Evolutionary conservation across 2,329 filamentous ascomycete genomes (phyloP).

Genomic region (Zymoseptoria brevis): DNA sequence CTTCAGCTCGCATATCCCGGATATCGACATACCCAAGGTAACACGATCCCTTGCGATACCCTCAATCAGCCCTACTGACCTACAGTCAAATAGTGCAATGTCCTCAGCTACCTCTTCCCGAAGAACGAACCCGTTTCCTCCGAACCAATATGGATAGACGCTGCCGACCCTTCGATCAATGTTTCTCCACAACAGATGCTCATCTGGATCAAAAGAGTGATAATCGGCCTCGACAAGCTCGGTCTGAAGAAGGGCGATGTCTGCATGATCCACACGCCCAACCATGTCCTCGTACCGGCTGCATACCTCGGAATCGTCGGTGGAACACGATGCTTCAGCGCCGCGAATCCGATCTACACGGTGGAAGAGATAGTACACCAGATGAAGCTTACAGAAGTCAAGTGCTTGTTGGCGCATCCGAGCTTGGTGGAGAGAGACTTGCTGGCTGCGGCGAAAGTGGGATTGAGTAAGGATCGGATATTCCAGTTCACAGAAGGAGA

Average conservation of each 20-base stretch:
- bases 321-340: conserved; percentile 46
- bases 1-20: conserved; percentile 17
- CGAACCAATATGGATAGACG: conserved; percentile 48
- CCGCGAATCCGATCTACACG: conserved; percentile 46
- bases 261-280: conserved; percentile 47
- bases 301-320: conserved; percentile 49
- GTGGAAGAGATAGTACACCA: conserved; percentile 45
- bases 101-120: conserved; percentile 34
- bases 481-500: conserved; percentile 29
- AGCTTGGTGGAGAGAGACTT: conserved; percentile 42
- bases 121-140: conserved; percentile 30
- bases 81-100: conserved; percentile 32
- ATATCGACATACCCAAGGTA: conserved; percentile 24
- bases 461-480: conserved; percentile 42
- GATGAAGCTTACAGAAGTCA: conserved; percentile 36
- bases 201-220: conserved; percentile 47
- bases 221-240: conserved; percentile 40
- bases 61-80: background rate
- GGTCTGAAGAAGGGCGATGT: conserved; percentile 44
- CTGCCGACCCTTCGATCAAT: conserved; percentile 38
- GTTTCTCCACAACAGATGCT: conserved; percentile 44
- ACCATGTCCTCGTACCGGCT: conserved; percentile 49
- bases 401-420: conserved; percentile 40
- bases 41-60: background rate
- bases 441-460: conserved; percentile 44